Conservation (phyloP, 768 basidiomycete species). For the Daedaleopsis nitida region DNA sequence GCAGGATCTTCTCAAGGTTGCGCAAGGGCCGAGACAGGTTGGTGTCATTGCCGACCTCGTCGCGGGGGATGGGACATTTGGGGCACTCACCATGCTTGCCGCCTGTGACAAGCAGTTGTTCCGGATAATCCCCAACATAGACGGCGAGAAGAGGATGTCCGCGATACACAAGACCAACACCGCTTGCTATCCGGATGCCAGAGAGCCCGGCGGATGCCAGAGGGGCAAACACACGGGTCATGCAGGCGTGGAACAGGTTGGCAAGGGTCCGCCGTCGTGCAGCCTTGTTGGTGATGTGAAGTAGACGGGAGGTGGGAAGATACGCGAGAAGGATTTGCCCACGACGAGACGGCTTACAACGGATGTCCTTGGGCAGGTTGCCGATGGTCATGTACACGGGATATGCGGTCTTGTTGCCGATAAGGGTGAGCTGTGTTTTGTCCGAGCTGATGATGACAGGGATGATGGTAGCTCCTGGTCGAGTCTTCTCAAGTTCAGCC, state of each 20-base stretch:
- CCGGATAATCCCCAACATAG: constrained; percentile 27
- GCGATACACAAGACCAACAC: constrained; percentile 22
- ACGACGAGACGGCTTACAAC: constrained; percentile 23
- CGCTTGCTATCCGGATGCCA: constrained; percentile 21
- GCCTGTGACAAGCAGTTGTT: constrained; percentile 25
- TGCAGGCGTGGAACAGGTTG: constrained; percentile 28
- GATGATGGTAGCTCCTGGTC: constrained; percentile 20
- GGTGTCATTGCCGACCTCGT: constrained; percentile 9
- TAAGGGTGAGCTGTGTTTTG: constrained; percentile 26
- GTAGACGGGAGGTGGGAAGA: constrained; percentile 23
- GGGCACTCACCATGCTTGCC: constrained; percentile 23
- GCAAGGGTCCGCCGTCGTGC: constrained; percentile 20
- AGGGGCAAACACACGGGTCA: constrained; percentile 18
- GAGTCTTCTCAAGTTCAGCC: constrained; percentile 18
- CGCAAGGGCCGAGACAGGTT: not conserved
- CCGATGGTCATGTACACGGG: constrained; percentile 31
- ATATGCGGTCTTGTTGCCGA: constrained; percentile 25
- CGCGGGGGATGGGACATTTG: constrained; percentile 9
- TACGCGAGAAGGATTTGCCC: constrained; percentile 30
- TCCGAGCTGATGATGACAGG: constrained; percentile 27
- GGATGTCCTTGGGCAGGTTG: constrained; percentile 28
- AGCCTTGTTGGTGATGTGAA: constrained; percentile 21
- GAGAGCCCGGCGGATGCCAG: constrained; percentile 10
- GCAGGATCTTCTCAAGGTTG: constrained; percentile 3
- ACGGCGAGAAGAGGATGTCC: constrained; percentile 27